Evolutionary conservation across 306 rosid genomes (phyloP).

Genomic region (Castanea mollissima): DNA sequence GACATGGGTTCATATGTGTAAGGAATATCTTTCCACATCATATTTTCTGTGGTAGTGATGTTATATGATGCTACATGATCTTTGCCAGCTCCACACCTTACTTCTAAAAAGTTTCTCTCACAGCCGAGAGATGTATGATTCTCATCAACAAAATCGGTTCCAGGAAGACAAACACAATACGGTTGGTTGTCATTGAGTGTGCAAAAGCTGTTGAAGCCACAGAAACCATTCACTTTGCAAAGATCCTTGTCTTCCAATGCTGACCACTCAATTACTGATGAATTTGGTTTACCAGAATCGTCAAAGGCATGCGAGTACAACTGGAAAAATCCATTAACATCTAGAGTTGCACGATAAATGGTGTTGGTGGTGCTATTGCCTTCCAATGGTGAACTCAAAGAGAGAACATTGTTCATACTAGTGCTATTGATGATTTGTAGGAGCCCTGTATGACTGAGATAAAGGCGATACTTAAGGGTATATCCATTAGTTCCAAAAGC

Average conservation of each 20-base stretch:
- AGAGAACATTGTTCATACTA: background rate
- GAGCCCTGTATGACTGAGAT: background rate
- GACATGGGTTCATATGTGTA: background rate
- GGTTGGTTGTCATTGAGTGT: background rate
- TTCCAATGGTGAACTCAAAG: background rate
- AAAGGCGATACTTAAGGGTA: background rate
- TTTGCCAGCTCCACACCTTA: background rate
- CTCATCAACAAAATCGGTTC: background rate
- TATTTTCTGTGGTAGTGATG: background rate
- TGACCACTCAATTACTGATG: background rate
- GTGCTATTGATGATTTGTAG: background rate
- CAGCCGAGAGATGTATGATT: background rate
- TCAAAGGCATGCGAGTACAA: conserved; percentile 1
- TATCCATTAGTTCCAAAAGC: accelerated
- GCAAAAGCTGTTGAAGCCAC: conserved; percentile 26
- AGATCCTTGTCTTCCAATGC: background rate
- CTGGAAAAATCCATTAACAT: conserved; percentile 6
- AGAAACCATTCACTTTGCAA: background rate
- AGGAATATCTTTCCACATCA: background rate
- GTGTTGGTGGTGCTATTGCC: background rate
- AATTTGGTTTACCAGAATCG: background rate
- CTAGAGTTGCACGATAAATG: conserved; percentile 10
- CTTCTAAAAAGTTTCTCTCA: background rate
- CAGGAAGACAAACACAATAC: conserved; percentile 8
- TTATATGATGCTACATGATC: background rate